Evolutionary conservation across 2,329 filamentous ascomycete species (phyloP), one percentile per base, ranked within the genome.

Genomic region (Zymoseptoria tritici): DNA sequence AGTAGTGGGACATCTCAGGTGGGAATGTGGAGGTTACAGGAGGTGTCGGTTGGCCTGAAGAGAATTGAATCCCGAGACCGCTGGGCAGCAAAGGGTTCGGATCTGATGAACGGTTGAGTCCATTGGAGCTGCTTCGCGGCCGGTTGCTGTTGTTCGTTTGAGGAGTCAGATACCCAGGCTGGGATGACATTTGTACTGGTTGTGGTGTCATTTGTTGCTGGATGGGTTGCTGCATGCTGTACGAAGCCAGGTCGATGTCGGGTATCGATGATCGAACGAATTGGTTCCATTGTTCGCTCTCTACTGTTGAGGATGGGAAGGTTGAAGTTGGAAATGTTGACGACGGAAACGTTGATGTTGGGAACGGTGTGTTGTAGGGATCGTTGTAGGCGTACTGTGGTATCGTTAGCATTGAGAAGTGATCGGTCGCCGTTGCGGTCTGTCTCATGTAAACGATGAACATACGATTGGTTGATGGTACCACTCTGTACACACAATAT

Each of bases 61-160:
- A 64, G 59, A 74, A 75, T 21, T 71, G 67, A 31, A 79, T 77
- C 7, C 75, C 75, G 8, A 79, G 70, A 26, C 75, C 72, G 55
- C 73, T 69, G 19, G 67, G 67, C 3, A 73, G 68, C 77, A 77
- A 79, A 7, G 70, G 61, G 19, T 73, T 67, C 9, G 68, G 66
- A 7, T 76, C 74, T 29, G 70, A 66, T 9, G 69, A 71, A 1
- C 77, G 74, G 29, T 74, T 74, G 55, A 78, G 74, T 1, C 72
- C 73, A 58, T 74, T 76, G n/a, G 76, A 53, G 22, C 52, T 53
- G 22, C 22, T 29, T 9, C 21, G 52, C 4, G 52, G 21, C 9
- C 21, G 22, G 13, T 22, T 22, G 52, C 22, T 13, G 52, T 53
- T 24, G 7, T 22, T n/a, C 7, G 20, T 53, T 24, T n/a, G 52